phyloP scores from a whole-genome alignment of 176 grass and related monocot species.

The Lolium perenne region DNA sequence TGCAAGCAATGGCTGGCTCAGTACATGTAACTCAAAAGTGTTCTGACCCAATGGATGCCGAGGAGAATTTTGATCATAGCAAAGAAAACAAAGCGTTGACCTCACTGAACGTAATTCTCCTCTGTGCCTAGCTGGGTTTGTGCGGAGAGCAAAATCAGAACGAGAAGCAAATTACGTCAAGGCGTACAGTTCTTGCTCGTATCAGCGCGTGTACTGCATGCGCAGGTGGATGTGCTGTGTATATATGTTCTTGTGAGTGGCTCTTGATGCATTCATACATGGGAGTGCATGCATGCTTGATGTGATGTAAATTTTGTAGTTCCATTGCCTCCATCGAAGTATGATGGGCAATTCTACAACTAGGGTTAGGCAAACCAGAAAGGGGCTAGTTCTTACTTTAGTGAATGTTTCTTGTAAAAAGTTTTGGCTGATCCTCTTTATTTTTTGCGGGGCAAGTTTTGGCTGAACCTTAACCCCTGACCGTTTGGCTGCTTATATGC shows the following conservation, averaged over 20 bases:
- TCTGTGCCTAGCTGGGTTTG: background rate
- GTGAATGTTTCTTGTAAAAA: background rate
- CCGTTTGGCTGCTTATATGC: background rate
- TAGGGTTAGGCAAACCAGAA: background rate
- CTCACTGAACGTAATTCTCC: background rate
- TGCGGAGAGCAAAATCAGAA: constrained; percentile 23
- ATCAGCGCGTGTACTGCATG: background rate
- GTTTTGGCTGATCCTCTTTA: constrained; percentile 10
- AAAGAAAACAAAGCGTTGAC: background rate
- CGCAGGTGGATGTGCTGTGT: background rate
- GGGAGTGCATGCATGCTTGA: background rate
- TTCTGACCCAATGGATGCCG: constrained; percentile 8
- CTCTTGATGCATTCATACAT: background rate
- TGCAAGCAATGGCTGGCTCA: constrained; percentile 94
- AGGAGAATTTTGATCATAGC: background rate
- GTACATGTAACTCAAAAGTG: constrained; percentile 70
- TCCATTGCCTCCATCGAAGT: constrained; percentile 12
- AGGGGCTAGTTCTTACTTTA: constrained; percentile 16
- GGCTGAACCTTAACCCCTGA: background rate
- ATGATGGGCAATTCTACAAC: constrained; percentile 1
- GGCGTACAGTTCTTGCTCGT: constrained; percentile 12
- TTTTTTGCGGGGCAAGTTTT: background rate
- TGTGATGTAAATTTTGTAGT: constrained; percentile 36
- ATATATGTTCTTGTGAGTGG: background rate
- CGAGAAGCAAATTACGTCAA: background rate